phyloP scores from a whole-genome alignment of 2,329 filamentous ascomycete genomes.

The Triangularia verruculosa region DNA sequence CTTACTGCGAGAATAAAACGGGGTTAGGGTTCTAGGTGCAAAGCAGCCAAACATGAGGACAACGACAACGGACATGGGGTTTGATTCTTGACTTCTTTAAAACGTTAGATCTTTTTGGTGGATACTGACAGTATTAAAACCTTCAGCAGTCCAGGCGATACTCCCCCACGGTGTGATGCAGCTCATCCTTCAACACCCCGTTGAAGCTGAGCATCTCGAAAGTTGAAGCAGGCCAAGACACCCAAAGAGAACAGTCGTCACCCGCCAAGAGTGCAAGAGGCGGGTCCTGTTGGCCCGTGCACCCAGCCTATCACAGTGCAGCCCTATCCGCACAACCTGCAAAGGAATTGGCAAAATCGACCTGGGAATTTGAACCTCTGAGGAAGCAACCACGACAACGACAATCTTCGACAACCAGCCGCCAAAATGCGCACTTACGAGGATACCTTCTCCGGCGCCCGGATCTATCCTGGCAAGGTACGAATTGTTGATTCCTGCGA shows the following conservation, averaged over 20 bases:
- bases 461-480: conserved; percentile 68
- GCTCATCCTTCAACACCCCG: neutral
- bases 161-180: neutral
- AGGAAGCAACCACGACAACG: conserved; percentile 30
- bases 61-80: no score
- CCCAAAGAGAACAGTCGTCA: neutral
- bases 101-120: no score
- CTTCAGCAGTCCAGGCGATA: neutral
- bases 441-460: conserved; percentile 63
- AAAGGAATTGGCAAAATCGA: conserved; percentile 32
- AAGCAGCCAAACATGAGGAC: no score
- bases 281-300: conserved; percentile 17
- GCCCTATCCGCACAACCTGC: conserved; percentile 32
- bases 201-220: neutral
- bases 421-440: conserved; percentile 65
- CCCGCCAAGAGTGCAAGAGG: conserved; percentile 6
- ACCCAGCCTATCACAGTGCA: conserved; percentile 28
- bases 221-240: neutral
- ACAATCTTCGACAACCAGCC: conserved; percentile 38
- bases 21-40: conserved; percentile 16
- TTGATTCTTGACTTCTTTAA: no score
- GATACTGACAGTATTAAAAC: neutral
- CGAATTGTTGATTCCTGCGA: conserved; percentile 30
- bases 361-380: conserved; percentile 27
- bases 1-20: neutral